Percentiles rank a stretch among this genome's conserved stretches.
Evolutionary conservation across 2,329 filamentous ascomycete species (phyloP).

Genomic region (Chaetomium sp.): DNA sequence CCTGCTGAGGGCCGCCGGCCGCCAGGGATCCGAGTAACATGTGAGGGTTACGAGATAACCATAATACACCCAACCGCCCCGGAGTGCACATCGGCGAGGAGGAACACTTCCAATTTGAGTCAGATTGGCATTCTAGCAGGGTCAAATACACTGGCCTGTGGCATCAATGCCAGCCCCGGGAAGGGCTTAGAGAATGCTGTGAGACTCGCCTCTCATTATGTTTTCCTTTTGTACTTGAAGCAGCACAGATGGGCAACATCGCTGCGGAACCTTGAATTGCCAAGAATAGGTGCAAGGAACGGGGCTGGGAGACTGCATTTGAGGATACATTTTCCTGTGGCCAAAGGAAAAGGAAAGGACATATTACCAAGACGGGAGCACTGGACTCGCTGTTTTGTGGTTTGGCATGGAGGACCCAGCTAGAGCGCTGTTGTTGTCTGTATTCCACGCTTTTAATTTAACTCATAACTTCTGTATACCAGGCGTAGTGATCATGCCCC

Average conservation of each 20-base stretch:
- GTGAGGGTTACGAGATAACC: constrained; percentile 6
- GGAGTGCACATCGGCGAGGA: constrained; percentile 16
- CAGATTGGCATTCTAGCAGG: constrained; percentile 17
- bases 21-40: background rate
- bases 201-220: constrained; percentile 27
- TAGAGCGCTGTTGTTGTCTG: constrained; percentile 18
- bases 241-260: constrained; percentile 11
- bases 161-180: constrained; percentile 16
- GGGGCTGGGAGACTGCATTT: constrained; percentile 4
- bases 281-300: background rate
- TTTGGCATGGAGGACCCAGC: constrained; percentile 14
- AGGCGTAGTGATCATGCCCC: background rate
- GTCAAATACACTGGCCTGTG: constrained; percentile 2
- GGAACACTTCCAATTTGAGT: constrained; percentile 15
- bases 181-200: constrained; percentile 18
- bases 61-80: background rate
- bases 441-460: constrained; percentile 24
- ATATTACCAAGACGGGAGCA: constrained; percentile 15
- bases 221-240: constrained; percentile 18
- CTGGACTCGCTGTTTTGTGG: constrained; percentile 12
- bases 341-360: background rate
- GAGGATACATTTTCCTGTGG: constrained; percentile 13
- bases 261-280: constrained; percentile 1
- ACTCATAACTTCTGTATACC: background rate
- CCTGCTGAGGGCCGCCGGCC: constrained; percentile 43